Evolutionary conservation across 371 early-diverging fungal genomes (phyloP).

Genomic region (Syncephalastrum contaminatum): DNA sequence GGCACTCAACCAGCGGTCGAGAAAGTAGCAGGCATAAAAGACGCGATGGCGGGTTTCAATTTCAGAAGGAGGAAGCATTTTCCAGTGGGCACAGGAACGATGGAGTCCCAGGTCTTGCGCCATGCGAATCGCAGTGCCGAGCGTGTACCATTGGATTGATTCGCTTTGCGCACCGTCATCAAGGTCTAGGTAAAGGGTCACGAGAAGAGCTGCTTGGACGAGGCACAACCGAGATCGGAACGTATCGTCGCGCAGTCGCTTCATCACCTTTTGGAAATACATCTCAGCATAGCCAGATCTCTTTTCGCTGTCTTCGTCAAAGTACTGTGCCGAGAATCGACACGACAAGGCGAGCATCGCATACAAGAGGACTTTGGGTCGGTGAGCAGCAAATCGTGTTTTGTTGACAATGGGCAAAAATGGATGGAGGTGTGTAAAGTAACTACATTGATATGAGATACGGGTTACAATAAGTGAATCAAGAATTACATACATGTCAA

Average conservation of each 20-base stretch:
- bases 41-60: slow-evolving; percentile 62
- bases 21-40: slow-evolving; percentile 61
- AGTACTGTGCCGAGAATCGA: slow-evolving; percentile 36
- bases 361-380: slow-evolving; percentile 44
- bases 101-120: slow-evolving; percentile 72
- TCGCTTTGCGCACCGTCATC: slow-evolving; percentile 38
- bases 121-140: slow-evolving; percentile 66
- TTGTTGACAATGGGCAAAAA: slow-evolving; percentile 60
- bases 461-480: too few relatives aligned
- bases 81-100: slow-evolving; percentile 55
- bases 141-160: slow-evolving; percentile 56
- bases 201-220: slow-evolving; percentile 43
- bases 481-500: slow-evolving; percentile 25
- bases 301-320: slow-evolving; percentile 8
- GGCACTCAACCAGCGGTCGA: slow-evolving; percentile 59
- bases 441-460: slow-evolving; percentile 23
- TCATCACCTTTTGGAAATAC: slow-evolving; percentile 41
- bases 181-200: slow-evolving; percentile 46
- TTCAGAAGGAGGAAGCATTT: slow-evolving; percentile 47
- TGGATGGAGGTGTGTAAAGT: slow-evolving; percentile 56
- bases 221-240: slow-evolving; percentile 34
- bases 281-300: slow-evolving; percentile 22
- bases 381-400: slow-evolving; percentile 43
- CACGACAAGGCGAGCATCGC: slow-evolving; percentile 56
- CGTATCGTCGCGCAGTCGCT: slow-evolving; percentile 27